A percentile compares a stretch with the other conserved stretches of the same genome.
Conservation (phyloP, 331 rosid species). For the Acacia pycnantha region DNA sequence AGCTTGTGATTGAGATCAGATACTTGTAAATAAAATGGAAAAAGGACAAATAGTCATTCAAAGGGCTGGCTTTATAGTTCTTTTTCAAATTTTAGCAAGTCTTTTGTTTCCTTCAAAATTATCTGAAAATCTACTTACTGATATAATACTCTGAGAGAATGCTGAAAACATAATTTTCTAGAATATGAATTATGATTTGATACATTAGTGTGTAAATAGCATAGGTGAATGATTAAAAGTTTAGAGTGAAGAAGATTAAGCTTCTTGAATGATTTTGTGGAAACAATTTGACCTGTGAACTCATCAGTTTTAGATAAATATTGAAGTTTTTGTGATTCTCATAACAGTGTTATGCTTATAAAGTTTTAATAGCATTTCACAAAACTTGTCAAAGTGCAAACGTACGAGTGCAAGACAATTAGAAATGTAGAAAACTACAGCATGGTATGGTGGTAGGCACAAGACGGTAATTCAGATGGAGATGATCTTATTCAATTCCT, state of each 20-base stretch:
- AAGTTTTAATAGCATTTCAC: too few relatives aligned
- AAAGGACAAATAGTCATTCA: background rate
- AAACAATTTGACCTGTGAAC: background rate
- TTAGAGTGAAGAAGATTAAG: background rate
- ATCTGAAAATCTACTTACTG: background rate
- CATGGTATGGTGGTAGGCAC: too few relatives aligned
- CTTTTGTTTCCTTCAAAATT: background rate
- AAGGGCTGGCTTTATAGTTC: background rate
- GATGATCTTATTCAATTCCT: too few relatives aligned
- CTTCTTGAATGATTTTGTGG: background rate
- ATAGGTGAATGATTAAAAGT: background rate
- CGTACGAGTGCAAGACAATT: too few relatives aligned
- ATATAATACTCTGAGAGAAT: background rate
- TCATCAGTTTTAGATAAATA: too few relatives aligned
- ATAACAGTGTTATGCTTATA: background rate
- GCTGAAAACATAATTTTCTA: background rate
- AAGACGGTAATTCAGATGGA: too few relatives aligned
- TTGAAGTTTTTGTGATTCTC: too few relatives aligned
- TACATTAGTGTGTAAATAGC: background rate
- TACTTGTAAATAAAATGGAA: background rate
- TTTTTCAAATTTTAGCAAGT: background rate
- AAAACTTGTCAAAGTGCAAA: too few relatives aligned
- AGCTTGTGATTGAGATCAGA: background rate
- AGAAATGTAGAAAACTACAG: too few relatives aligned
- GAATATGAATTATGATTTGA: background rate